phyloP scores from a whole-genome alignment of 208 protist genomes.

The Leptomonas seymouri region DNA sequence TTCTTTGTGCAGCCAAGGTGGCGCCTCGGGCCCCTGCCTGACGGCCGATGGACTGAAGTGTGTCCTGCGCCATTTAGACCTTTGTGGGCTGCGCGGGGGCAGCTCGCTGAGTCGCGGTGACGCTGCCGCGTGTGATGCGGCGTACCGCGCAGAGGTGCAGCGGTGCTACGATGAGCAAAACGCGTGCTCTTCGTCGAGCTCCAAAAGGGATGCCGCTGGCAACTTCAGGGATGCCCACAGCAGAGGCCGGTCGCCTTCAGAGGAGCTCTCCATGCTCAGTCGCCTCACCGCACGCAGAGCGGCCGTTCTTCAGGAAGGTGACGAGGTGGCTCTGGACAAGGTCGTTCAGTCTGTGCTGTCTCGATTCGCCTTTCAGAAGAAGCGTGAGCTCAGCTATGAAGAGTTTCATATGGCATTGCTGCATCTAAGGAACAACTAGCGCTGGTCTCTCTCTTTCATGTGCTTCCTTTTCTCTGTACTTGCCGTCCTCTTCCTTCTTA shows the following conservation, averaged over 20 bases:
- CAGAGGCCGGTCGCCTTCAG: neutral
- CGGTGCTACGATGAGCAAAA: conserved; percentile 24
- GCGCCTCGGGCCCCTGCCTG: neutral
- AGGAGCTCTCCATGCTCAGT: conserved; percentile 10
- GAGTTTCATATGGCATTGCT: conserved; percentile 74
- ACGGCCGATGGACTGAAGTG: neutral
- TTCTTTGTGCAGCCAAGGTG: conserved; percentile 10
- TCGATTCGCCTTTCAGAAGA: conserved; percentile 48
- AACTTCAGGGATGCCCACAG: too few species aligned
- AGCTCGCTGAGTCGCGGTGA: neutral
- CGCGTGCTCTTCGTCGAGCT: neutral
- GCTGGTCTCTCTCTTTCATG: neutral
- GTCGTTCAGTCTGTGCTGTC: conserved; percentile 9
- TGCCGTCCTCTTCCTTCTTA: neutral
- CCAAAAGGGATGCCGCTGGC: neutral
- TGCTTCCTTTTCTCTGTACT: conserved; percentile 1
- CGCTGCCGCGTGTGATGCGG: conserved; percentile 7
- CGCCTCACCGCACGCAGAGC: conserved; percentile 1
- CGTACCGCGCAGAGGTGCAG: conserved; percentile 24
- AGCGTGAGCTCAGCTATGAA: conserved; percentile 51
- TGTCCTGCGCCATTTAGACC: conserved; percentile 14
- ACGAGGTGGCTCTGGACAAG: conserved; percentile 17
- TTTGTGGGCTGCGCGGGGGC: conserved; percentile 23
- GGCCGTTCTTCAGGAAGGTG: neutral
- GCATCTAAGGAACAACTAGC: conserved; percentile 48